phyloP scores from a whole-genome alignment of 345 rosid genomes.

The Rubroshorea leprosula region DNA sequence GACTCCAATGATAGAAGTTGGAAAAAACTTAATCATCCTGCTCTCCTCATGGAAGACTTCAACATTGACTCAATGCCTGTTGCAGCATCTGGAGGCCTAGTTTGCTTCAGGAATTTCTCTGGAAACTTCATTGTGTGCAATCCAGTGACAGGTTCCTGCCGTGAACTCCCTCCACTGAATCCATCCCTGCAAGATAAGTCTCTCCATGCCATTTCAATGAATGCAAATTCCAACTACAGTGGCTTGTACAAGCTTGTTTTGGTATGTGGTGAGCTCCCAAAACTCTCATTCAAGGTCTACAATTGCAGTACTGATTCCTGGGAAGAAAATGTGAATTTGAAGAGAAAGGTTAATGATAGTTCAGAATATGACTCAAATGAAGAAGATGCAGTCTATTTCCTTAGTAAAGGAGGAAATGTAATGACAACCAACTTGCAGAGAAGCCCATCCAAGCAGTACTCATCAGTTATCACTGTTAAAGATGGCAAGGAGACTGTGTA shows the following conservation, averaged over 20 bases:
- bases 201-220: constrained; percentile 75
- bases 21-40: constrained; percentile 44
- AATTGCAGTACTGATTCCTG: constrained; percentile 46
- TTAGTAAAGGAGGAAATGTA: constrained; percentile 70
- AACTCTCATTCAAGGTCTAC: constrained; percentile 43
- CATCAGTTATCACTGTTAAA: constrained; percentile 53
- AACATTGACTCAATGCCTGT: constrained; percentile 44
- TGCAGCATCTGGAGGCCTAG: constrained; percentile 74
- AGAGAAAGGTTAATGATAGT: constrained; percentile 32
- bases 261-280: constrained; percentile 61
- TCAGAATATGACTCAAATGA: constrained; percentile 25
- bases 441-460: constrained; percentile 84
- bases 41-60: constrained; percentile 19
- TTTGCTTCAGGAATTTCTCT: constrained; percentile 51
- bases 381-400: constrained; percentile 62
- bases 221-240: constrained; percentile 17
- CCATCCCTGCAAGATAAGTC: constrained; percentile 21
- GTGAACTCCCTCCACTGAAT: constrained; percentile 35
- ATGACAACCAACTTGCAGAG: constrained; percentile 69
- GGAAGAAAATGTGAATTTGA: constrained; percentile 42
- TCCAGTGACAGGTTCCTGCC: constrained; percentile 60
- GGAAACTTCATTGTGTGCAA: constrained; percentile 51
- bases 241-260: constrained; percentile 52
- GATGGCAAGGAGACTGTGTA: constrained; percentile 47
- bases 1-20: constrained; percentile 63